Conservation (phyloP, 108 stramenopile species). For the Cyclotella cryptica region DNA sequence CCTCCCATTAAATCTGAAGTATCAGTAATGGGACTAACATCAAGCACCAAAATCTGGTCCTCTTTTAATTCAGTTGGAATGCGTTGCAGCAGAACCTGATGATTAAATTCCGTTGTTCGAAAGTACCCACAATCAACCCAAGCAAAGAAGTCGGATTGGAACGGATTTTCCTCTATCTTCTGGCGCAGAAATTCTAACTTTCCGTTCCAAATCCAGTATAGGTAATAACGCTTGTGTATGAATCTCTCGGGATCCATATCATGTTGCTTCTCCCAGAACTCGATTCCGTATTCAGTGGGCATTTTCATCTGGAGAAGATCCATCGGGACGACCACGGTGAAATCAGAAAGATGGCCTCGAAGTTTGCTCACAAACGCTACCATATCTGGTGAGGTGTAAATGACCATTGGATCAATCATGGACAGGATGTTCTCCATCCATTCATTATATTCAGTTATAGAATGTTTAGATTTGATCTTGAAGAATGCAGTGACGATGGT, state of each 20-base stretch:
- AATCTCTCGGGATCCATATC: constrained; percentile 63
- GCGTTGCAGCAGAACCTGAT: constrained; percentile 51
- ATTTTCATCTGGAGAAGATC: constrained; percentile 57
- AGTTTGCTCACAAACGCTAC: constrained; percentile 54
- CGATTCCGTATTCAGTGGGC: constrained; percentile 28
- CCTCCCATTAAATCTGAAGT: not conserved
- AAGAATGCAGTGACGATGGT: constrained; percentile 75
- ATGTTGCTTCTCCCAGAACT: constrained; percentile 71
- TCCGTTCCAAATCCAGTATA: constrained; percentile 82
- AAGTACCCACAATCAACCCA: constrained; percentile 75
- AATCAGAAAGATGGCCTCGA: constrained; percentile 54
- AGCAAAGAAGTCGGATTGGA: constrained; percentile 59
- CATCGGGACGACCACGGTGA: constrained; percentile 59
- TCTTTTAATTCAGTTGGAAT: constrained; percentile 1
- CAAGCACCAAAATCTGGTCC: constrained; percentile 16
- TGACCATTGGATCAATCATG: constrained; percentile 71
- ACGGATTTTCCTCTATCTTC: constrained; percentile 60
- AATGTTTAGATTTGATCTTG: constrained; percentile 57
- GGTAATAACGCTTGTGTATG: constrained; percentile 57
- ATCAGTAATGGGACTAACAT: not conserved
- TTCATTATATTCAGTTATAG: constrained; percentile 47
- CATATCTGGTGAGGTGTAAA: constrained; percentile 63
- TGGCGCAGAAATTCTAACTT: constrained; percentile 62
- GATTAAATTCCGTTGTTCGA: constrained; percentile 42
- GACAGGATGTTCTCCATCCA: constrained; percentile 79